A percentile compares a stretch with the other conserved stretches of the same genome.
phyloP scores from a whole-genome alignment of 768 basidiomycete genomes.

The Trametopsis cervina region DNA sequence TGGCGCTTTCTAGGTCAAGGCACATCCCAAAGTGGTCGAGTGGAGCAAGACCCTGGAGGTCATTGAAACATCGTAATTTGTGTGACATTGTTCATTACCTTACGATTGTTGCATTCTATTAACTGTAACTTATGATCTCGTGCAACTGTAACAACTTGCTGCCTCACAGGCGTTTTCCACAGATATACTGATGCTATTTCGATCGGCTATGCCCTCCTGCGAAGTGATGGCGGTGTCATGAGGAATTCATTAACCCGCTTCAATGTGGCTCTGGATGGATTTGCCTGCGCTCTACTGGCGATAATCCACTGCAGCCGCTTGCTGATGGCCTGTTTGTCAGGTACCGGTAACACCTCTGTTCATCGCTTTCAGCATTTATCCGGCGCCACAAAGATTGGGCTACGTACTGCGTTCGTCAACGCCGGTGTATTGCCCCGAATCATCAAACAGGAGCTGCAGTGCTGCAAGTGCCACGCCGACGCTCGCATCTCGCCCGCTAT shows the following conservation, averaged over 20 bases:
- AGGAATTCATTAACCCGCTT: constrained; percentile 74
- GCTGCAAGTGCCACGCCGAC: constrained; percentile 58
- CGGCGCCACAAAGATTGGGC: neutral
- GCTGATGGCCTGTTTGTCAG: constrained; percentile 59
- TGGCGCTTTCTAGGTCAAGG: constrained; percentile 43
- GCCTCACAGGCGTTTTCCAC: too few relatives aligned
- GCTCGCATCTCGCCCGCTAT: constrained; percentile 52
- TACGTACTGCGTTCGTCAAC: neutral
- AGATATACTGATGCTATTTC: too few relatives aligned
- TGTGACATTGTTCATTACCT: neutral
- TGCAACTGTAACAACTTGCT: neutral
- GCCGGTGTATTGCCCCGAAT: constrained; percentile 32
- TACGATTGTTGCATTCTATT: neutral
- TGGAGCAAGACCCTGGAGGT: constrained; percentile 70
- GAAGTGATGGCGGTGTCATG: constrained; percentile 33
- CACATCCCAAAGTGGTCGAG: constrained; percentile 62
- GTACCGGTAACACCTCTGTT: neutral
- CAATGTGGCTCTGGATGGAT: constrained; percentile 78
- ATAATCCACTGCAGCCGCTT: constrained; percentile 85
- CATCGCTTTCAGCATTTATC: too few relatives aligned
- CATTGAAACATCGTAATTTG: constrained; percentile 19
- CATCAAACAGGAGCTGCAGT: constrained; percentile 51
- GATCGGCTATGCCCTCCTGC: constrained; percentile 12
- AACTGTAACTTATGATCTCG: neutral
- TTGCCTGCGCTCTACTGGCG: constrained; percentile 62